Evolutionary conservation across 306 rosid species (phyloP).

Genomic region (Vicia villosa): DNA sequence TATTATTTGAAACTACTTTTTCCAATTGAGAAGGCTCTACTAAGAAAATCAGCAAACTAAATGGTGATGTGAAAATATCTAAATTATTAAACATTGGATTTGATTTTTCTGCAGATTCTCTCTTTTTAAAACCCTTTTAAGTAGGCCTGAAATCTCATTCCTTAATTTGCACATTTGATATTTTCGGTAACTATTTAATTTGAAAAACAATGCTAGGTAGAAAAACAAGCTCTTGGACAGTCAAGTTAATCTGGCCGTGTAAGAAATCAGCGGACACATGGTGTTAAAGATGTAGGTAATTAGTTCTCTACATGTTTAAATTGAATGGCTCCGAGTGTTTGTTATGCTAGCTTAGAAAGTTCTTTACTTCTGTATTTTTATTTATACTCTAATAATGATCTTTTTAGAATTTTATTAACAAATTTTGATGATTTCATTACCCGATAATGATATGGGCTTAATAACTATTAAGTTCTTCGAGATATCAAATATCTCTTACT

Average conservation of each 20-base stretch:
- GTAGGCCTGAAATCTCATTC: too few species aligned
- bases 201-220: conserved; percentile 83
- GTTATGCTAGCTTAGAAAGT: too few species aligned
- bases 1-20: conserved; percentile 83
- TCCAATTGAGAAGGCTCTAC: conserved; percentile 91
- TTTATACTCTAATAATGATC: too few species aligned
- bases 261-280: conserved; percentile 99
- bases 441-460: too few species aligned
- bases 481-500: too few species aligned
- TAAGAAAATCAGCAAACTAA: conserved; percentile 50
- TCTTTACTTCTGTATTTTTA: too few species aligned
- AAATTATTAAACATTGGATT: conserved; percentile 43
- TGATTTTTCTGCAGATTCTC: too few species aligned
- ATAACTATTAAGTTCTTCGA: too few species aligned
- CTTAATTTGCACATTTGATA: neutral
- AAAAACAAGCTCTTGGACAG: conserved; percentile 98
- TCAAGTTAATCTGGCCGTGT: conserved; percentile 96
- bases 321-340: too few species aligned
- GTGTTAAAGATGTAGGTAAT: conserved; percentile 94
- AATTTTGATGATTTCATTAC: too few species aligned
- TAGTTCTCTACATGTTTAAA: neutral
- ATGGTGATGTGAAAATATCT: conserved; percentile 60
- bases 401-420: too few species aligned
- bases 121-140: too few species aligned
- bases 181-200: conserved; percentile 6